These are phyloP conservation scores for Fusarium piperis DNA, from an alignment of 2,329 filamentous ascomycete genomes.

Conservation along the genomic window DNA sequence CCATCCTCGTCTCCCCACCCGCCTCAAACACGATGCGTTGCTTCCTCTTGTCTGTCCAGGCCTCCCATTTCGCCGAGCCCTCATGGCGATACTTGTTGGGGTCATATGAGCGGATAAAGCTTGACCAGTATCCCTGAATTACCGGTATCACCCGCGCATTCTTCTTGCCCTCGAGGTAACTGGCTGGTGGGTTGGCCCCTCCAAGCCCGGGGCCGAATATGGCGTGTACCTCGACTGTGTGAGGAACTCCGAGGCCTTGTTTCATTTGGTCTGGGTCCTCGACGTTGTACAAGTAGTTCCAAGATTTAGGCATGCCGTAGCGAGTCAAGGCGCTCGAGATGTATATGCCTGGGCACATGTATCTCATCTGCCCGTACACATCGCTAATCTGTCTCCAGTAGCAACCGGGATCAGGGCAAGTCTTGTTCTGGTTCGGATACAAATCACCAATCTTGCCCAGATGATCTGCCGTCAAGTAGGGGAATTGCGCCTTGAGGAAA, in stretches of 20 bases:
- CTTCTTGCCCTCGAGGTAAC: conserved; percentile 60
- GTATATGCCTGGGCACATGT: conserved; percentile 49
- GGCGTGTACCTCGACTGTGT: conserved; percentile 72
- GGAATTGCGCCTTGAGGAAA: conserved; percentile 49
- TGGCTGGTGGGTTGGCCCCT: conserved; percentile 57
- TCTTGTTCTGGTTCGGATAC: conserved; percentile 49
- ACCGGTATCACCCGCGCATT: conserved; percentile 69
- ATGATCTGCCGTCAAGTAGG: conserved; percentile 45
- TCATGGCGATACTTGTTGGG: conserved; percentile 62
- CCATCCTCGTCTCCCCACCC: conserved; percentile 52
- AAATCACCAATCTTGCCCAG: conserved; percentile 46
- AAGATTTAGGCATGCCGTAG: conserved; percentile 56
- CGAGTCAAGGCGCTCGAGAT: conserved; percentile 43
- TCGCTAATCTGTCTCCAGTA: conserved; percentile 52
- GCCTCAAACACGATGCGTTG: conserved; percentile 54
- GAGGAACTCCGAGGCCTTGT: conserved; percentile 69
- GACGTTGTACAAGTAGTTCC: conserved; percentile 77
- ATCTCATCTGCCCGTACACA: conserved; percentile 49
- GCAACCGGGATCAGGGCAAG: conserved; percentile 46
- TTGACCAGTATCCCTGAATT: conserved; percentile 78
- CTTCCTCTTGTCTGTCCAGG: conserved; percentile 46
- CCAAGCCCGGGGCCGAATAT: conserved; percentile 73
- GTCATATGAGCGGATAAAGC: conserved; percentile 73
- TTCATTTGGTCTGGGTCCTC: conserved; percentile 63
- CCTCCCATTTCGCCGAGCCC: conserved; percentile 52